These are phyloP conservation scores for Heritiera littoralis DNA, from an alignment of 345 rosid species.

Conservation along the genomic window DNA sequence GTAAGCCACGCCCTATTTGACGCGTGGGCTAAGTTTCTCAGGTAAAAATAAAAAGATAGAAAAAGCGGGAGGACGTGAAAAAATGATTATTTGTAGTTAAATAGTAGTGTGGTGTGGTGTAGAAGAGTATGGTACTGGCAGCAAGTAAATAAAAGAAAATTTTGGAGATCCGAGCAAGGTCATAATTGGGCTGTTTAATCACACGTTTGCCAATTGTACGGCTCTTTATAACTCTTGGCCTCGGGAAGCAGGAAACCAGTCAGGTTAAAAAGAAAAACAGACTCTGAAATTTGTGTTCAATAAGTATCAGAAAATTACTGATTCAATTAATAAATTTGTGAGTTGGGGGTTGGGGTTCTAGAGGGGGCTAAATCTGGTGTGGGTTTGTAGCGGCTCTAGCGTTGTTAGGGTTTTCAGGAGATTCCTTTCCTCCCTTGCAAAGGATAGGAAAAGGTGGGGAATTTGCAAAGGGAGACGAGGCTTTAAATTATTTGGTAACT, in stretches of 20 bases:
- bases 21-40: not conserved
- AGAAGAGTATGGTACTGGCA: too few species aligned
- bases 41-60: not conserved
- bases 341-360: too few species aligned
- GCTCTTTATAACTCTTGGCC: not conserved
- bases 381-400: too few species aligned
- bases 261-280: not conserved
- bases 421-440: too few species aligned
- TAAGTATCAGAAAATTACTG: too few species aligned
- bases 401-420: too few species aligned
- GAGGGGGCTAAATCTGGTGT: too few species aligned
- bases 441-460: too few species aligned
- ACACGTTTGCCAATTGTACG: slow-evolving; percentile 25
- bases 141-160: not conserved
- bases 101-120: too few species aligned
- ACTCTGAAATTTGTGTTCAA: not conserved
- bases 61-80: slow-evolving; percentile 23
- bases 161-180: not conserved
- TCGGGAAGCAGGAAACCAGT: not conserved
- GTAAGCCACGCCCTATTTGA: not conserved
- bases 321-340: too few species aligned
- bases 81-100: slow-evolving; percentile 11
- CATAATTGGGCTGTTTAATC: slow-evolving; percentile 23
- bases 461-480: too few species aligned
- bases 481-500: too few species aligned